Base-by-base conservation (phyloP, 805 yeast genomes). In the Candida gorgasii region DNA sequence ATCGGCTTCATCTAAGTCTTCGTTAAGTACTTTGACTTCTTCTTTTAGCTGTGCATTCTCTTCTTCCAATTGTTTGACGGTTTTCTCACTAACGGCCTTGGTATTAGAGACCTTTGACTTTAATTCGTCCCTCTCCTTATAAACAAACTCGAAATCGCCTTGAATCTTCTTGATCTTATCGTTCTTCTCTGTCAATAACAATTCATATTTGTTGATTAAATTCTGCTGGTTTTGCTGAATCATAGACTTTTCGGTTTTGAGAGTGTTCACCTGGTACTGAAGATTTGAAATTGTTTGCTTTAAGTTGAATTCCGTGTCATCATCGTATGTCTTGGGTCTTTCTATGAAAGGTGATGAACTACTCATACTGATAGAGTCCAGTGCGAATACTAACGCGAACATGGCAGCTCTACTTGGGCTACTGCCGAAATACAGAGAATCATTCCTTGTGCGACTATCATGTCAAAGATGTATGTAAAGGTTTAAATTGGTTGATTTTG, bases 401-500 rank as follows among this genome's bases (percentile, higher is more conserved):
- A n/a, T n/a, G n/a, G n/a, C n/a, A n/a, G n/a, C n/a, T n/a, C n/a
- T n/a, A n/a, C n/a, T n/a, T n/a, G n/a, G n/a, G n/a, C n/a, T n/a
- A n/a, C n/a, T n/a, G n/a, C n/a, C n/a, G n/a, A n/a, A n/a, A n/a
- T n/a, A n/a, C n/a, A n/a, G n/a, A n/a, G n/a, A n/a, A n/a, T n/a
- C n/a, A n/a, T n/a, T n/a, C n/a, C n/a, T n/a, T n/a, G n/a, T n/a
- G 28, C 28, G 28, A 24, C 12, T 13, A 36, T 45, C 36, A 18
- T 75, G 79, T 75, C 79, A 3, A 75, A 68, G 54, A 62, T 75
- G 79, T 73, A 62, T 40, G 79, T 70, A 42, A n/a, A n/a, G n/a
- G n/a, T n/a, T n/a, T n/a, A n/a, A n/a, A 27, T 11, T 9, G 14
- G 31, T 8, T 9, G 13, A 27, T 27, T n/a, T 22, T 11, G 11